These are phyloP conservation scores for Stellera chamaejasme DNA, from an alignment of 345 rosid genomes.

Conservation along the genomic window DNA sequence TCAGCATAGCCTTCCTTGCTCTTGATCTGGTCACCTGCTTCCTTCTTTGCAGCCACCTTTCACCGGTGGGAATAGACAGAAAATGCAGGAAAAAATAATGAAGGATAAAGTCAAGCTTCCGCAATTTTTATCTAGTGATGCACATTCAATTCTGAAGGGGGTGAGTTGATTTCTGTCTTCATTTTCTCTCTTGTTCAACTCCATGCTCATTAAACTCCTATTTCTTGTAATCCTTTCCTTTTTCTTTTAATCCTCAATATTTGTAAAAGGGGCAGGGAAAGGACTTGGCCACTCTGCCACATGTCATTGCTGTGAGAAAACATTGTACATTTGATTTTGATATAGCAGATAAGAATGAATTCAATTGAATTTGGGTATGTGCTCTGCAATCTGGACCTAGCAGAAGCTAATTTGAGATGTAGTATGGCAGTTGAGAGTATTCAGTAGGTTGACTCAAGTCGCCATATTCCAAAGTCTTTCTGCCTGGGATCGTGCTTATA, in stretches of 20 bases:
- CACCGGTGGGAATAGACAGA: constrained; percentile 36
- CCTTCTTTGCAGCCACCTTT: constrained; percentile 37
- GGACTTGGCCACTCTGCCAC: too few species aligned
- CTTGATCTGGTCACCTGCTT: constrained; percentile 1
- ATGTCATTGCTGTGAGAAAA: background rate
- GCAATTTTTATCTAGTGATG: constrained; percentile 36
- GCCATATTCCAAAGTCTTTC: too few species aligned
- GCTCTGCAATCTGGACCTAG: too few species aligned
- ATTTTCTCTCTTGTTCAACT: background rate
- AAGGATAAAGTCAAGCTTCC: constrained; percentile 45
- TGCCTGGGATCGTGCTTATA: background rate
- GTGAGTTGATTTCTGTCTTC: constrained; percentile 13
- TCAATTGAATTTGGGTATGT: too few species aligned
- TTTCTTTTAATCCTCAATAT: too few species aligned
- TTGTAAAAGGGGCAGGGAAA: too few species aligned
- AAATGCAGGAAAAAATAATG: constrained; percentile 42
- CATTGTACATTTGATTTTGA: background rate
- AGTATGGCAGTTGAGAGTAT: too few species aligned
- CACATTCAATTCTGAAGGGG: constrained; percentile 40
- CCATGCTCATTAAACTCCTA: constrained; percentile 2
- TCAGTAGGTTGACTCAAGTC: too few species aligned
- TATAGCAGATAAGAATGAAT: too few species aligned
- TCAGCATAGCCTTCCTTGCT: background rate
- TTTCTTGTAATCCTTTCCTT: background rate
- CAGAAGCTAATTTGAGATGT: too few species aligned